phyloP scores from a whole-genome alignment of 192 early-diverging fungal genomes.

The Coemansia sp. region DNA sequence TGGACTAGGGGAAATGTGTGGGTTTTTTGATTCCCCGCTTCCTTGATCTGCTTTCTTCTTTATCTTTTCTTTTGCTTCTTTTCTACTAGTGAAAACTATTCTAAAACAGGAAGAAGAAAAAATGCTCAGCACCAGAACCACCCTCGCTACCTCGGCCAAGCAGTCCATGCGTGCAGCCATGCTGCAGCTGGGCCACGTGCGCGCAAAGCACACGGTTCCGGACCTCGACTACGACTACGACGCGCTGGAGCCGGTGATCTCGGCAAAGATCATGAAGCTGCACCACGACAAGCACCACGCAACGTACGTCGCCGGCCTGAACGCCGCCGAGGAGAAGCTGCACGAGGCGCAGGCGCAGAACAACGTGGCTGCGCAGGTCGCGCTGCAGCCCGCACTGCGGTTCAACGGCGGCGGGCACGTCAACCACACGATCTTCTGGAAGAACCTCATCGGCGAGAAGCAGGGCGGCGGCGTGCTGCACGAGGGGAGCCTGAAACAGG shows the following conservation, averaged over 20 bases:
- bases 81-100: neutral
- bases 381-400: conserved; percentile 76
- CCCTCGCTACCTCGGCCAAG: neutral
- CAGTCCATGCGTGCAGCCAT: conserved; percentile 1
- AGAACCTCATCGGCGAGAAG: conserved; percentile 81
- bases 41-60: neutral
- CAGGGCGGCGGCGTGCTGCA: conserved; percentile 75
- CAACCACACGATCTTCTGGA: conserved; percentile 95
- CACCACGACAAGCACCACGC: conserved; percentile 97
- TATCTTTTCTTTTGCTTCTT: neutral
- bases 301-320: conserved; percentile 83
- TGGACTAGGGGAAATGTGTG: too few relatives aligned
- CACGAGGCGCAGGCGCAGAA: conserved; percentile 63
- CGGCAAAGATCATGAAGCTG: conserved; percentile 89
- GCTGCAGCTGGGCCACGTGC: conserved; percentile 1
- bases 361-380: conserved; percentile 72
- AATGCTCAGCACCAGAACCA: neutral
- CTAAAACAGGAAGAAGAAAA: too few relatives aligned
- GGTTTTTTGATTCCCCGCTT: too few relatives aligned
- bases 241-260: conserved; percentile 90
- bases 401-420: conserved; percentile 93
- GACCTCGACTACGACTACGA: conserved; percentile 85
- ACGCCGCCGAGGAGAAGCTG: conserved; percentile 92
- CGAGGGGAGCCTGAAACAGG: conserved; percentile 59
- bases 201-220: conserved; percentile 77